Evolutionary conservation across 2,329 filamentous ascomycete species (phyloP), one percentile per base, ranked within the genome.

Genomic region (Colletotrichum sp.): DNA sequence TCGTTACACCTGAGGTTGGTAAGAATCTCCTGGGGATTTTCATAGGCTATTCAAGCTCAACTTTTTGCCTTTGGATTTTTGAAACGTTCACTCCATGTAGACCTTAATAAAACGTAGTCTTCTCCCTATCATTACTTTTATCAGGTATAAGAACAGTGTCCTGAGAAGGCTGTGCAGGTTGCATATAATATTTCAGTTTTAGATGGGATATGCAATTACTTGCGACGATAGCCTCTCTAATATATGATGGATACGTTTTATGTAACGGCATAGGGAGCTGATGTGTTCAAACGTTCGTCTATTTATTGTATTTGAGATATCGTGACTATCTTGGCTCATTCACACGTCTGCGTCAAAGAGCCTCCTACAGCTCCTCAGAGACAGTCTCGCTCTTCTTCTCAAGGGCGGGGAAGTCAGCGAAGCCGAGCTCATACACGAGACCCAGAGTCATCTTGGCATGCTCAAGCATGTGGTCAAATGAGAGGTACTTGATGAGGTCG

Each of bases 391-490:
- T 79, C 74, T 83, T 79, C 77, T 79, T 78, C 79, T 84, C 81
- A 18, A 85, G 75, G 72, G 84, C 86, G 73, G 90, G 86, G 79
- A 96, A 95, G 75, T 94, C 88, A 24, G 95, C 92, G 86, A 95
- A 95, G 12, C 93, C 95, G 76, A 98, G 90, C 87, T 98, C 96
- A 81, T 96, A 96, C 6, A 93, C 95, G 79, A 98, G 90, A 7
- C 93, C 95, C 36, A 98, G 88, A 2, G 95, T 97, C 89, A 98
- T 90, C 83, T 92, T 93, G 26, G 95, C 95, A 85, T 98, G 96
- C 86, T 98, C 93, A 39, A 97, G 89, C 95, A 98, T 98, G 84
- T 98, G 96, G 83, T 96, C 92, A 83, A 98, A 98, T 79, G 92
- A 94, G 48, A 95, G 85, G 78, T 92, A 93, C 81, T 95, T 91